Evolutionary conservation across 768 basidiomycete species (phyloP).

Genomic region (Phanerodontia chrysosporium): DNA sequence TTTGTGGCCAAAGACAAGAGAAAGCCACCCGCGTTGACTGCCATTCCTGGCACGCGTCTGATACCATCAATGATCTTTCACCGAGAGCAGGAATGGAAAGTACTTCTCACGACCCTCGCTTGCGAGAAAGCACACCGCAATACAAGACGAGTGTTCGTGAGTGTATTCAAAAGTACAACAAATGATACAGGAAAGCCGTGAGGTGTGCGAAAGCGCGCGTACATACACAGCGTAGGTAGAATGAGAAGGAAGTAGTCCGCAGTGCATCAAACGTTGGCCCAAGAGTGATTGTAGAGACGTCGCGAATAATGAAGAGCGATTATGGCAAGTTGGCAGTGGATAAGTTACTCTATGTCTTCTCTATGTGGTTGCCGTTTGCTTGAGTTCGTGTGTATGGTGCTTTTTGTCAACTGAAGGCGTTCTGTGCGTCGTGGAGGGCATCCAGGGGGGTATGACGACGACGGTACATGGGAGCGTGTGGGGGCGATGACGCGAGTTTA

Average conservation of each 20-base stretch:
- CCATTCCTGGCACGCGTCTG: neutral
- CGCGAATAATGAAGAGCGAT: neutral
- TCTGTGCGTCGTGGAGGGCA: neutral
- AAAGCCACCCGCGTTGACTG: neutral
- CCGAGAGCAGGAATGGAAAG: neutral
- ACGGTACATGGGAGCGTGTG: neutral
- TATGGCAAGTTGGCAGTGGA: neutral
- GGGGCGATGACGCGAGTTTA: constrained; percentile 26
- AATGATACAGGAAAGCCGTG: neutral
- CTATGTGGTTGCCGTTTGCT: neutral
- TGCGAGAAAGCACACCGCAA: too few species aligned
- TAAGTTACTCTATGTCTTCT: neutral
- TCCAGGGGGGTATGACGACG: neutral
- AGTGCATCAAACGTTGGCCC: neutral
- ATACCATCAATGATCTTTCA: neutral
- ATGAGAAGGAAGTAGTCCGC: neutral
- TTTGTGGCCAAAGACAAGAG: neutral
- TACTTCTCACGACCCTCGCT: too few species aligned
- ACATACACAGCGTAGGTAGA: neutral
- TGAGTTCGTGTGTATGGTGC: neutral
- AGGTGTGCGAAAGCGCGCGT: neutral
- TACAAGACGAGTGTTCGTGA: too few species aligned
- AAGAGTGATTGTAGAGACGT: neutral
- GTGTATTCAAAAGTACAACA: neutral
- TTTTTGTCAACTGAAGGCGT: neutral